A percentile compares a stretch with the other conserved stretches of the same genome.
phyloP scores from a whole-genome alignment of 202 grass and related monocot genomes.

The Elaeis oleifera region DNA sequence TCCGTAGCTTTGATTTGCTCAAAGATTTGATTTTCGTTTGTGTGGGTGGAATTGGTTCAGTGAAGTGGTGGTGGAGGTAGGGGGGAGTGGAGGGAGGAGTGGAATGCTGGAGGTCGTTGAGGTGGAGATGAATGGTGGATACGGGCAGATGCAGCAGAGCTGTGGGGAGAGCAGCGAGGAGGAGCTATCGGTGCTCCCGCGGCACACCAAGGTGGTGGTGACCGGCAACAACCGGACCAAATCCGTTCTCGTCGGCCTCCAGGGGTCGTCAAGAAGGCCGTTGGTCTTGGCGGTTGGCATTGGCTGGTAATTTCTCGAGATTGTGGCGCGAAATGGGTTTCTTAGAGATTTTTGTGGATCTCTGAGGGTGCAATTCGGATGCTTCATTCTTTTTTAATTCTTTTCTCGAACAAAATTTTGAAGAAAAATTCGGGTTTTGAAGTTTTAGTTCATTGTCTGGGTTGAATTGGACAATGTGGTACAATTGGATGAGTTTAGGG shows the following conservation, averaged over 20 bases:
- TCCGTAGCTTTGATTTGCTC: background rate
- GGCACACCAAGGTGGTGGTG: constrained; percentile 25
- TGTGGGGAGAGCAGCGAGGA: constrained; percentile 24
- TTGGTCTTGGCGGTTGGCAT: constrained; percentile 25
- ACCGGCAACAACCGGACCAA: constrained; percentile 27
- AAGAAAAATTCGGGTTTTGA: background rate
- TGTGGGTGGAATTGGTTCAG: background rate
- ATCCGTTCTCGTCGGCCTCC: constrained; percentile 24
- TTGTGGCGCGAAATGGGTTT: no score
- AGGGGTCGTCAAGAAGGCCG: constrained; percentile 25
- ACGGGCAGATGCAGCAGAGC: constrained; percentile 2
- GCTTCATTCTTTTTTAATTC: no score
- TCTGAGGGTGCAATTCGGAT: no score
- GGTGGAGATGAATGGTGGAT: constrained; percentile 8
- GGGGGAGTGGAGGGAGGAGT: background rate
- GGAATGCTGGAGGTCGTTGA: background rate
- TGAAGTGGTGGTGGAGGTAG: no score
- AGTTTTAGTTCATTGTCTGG: background rate
- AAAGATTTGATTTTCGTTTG: background rate
- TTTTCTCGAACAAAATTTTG: no score
- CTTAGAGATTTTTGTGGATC: no score
- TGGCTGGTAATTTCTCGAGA: constrained; percentile 20
- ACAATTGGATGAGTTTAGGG: background rate
- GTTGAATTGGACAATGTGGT: constrained; percentile 14
- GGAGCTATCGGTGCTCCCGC: constrained; percentile 21